Conservation (phyloP, 1,284 basidiomycete genomes). For the Fistulina hepatica region DNA sequence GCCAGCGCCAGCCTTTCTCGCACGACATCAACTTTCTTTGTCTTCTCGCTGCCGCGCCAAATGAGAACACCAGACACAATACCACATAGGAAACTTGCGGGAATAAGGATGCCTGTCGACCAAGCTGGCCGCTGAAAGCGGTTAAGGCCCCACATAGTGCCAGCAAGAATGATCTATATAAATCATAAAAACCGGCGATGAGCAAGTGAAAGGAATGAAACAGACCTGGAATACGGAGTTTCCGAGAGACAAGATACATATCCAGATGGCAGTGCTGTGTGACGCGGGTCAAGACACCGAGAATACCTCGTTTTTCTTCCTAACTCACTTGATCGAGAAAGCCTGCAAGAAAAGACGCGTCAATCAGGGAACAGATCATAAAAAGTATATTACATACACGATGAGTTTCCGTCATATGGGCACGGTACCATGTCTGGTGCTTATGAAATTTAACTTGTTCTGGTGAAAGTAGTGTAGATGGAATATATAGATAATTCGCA, state of each 20-base stretch:
- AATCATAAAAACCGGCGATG: constrained; percentile 1
- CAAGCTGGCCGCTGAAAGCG: constrained; percentile 56
- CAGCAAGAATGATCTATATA: constrained; percentile 53
- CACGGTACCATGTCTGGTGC: constrained; percentile 78
- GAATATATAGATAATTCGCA: constrained; percentile 3
- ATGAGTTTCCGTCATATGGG: constrained; percentile 81
- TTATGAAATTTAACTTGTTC: constrained; percentile 60
- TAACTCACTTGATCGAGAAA: constrained; percentile 63
- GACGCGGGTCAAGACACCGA: constrained; percentile 9
- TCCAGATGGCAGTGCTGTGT: constrained; percentile 45
- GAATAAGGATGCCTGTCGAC: constrained; percentile 66
- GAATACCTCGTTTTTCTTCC: neutral
- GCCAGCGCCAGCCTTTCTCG: constrained; percentile 60
- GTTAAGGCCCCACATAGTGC: constrained; percentile 24
- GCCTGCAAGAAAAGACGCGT: constrained; percentile 36
- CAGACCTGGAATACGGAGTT: constrained; percentile 73
- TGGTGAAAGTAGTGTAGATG: constrained; percentile 17
- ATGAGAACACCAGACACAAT: constrained; percentile 73
- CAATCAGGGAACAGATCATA: constrained; percentile 4
- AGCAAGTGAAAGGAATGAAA: constrained; percentile 7
- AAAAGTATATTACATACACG: constrained; percentile 31
- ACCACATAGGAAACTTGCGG: constrained; percentile 68
- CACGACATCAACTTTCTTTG: constrained; percentile 69
- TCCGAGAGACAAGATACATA: constrained; percentile 63
- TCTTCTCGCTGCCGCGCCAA: constrained; percentile 66